Conservation (phyloP, 148 eudicot genomes). For the Rhododendron vialii region DNA sequence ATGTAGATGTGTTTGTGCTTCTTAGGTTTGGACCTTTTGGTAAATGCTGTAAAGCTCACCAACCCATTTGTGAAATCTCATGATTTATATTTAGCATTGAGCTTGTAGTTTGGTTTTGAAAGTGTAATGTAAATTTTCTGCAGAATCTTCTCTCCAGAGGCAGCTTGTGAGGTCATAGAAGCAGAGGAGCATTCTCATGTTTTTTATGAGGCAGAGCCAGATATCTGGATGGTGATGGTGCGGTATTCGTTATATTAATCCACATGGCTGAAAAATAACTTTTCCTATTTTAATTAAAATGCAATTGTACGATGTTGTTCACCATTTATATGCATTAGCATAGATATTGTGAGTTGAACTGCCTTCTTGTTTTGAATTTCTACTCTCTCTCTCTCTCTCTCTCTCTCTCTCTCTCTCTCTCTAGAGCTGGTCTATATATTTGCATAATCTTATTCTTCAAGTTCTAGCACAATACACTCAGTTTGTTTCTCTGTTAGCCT, state of each 20-base stretch:
- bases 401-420: too few relatives aligned
- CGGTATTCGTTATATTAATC: conserved; percentile 16
- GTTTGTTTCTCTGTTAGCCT: conserved; percentile 1
- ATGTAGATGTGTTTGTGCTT: too few relatives aligned
- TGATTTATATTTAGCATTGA: not conserved
- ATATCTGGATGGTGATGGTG: conserved; percentile 99
- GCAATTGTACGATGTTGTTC: not conserved
- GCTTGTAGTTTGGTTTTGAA: not conserved
- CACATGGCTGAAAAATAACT: conserved; percentile 1
- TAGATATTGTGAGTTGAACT: not conserved
- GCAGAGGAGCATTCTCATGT: conserved; percentile 95
- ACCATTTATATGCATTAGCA: not conserved
- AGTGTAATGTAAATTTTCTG: conserved; percentile 18
- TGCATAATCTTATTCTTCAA: not conserved
- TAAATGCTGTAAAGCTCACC: not conserved
- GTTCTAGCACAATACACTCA: not conserved
- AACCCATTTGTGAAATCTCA: not conserved
- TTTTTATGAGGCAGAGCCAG: conserved; percentile 88
- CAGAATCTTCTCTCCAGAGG: conserved; percentile 96
- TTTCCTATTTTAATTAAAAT: not conserved
- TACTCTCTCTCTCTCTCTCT: not conserved
- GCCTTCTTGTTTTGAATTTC: not conserved
- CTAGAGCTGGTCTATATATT: not conserved
- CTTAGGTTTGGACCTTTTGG: not conserved
- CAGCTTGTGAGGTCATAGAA: conserved; percentile 95